A percentile compares a stretch with the other conserved stretches of the same genome.
Evolutionary conservation across 768 basidiomycete genomes (phyloP).

Genomic region (Suillus brevipes): DNA sequence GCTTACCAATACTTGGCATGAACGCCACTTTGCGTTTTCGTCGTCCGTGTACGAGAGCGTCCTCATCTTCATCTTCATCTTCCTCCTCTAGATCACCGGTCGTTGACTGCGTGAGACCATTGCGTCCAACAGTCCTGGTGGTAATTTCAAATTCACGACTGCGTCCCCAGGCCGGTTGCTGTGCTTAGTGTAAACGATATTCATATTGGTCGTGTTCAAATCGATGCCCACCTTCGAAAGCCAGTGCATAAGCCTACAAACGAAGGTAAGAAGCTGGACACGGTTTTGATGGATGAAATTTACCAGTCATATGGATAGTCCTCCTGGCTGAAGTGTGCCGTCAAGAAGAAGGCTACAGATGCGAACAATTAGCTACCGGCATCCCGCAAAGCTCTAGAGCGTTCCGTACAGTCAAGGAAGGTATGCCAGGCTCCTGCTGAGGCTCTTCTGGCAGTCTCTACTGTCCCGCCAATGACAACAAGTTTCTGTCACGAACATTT

Average conservation of each 20-base stretch:
- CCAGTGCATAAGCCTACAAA: conserved; percentile 82
- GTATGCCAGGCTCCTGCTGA: conserved; percentile 88
- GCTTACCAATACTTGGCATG: conserved; percentile 79
- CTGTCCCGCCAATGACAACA: conserved; percentile 86
- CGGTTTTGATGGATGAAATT: conserved; percentile 15
- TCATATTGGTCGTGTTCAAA: conserved; percentile 7
- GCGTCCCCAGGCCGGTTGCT: conserved; percentile 91
- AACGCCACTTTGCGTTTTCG: conserved; percentile 80
- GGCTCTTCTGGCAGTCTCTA: conserved; percentile 79
- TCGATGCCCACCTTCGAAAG: conserved; percentile 62
- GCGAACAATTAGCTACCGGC: conserved; percentile 12
- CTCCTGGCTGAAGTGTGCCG: conserved; percentile 85
- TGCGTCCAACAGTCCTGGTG: conserved; percentile 68
- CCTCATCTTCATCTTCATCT: conserved; percentile 63
- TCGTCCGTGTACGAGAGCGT: conserved; percentile 61
- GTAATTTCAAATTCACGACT: conserved; percentile 90
- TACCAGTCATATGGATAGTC: conserved; percentile 89
- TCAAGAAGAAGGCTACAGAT: conserved; percentile 76
- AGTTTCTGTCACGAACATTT: conserved; percentile 58
- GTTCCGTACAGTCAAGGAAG: conserved; percentile 72
- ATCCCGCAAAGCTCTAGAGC: conserved; percentile 6
- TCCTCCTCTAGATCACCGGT: conserved; percentile 80
- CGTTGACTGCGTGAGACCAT: conserved; percentile 63
- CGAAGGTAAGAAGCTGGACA: conserved; percentile 12
- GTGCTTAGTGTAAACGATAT: conserved; percentile 20